Base-by-base conservation (phyloP, 225 moss, liverwort and hornwort species). In the Lunularia cruciata region DNA sequence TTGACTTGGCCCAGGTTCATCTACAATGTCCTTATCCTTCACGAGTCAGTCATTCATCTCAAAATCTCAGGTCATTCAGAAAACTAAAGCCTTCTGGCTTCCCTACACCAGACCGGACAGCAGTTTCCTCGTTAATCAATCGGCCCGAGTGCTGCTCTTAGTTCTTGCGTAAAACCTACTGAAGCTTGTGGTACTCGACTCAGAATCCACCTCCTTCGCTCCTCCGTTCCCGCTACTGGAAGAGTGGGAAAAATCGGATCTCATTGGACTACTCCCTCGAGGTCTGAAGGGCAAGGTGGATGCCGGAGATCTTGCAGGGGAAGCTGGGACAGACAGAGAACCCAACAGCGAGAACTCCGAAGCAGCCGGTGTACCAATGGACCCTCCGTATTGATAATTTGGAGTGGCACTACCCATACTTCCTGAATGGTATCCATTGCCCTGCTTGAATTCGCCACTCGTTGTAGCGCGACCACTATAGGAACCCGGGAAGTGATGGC, bases 111-210 rank as follows among this genome's bases (percentile, higher is more conserved):
- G 45, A 65, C 8, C 8, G 47, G 47, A 65, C 31, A 14, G 18
- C 27, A 15, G 4, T 42, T 26, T 20, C 48, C 33, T 35, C 33
- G 20, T 34, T 1, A n/a, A n/a, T 34, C 18, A 67, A 51, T 67
- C 66, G 19, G 28, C n/a, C 16, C 66, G 34, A 51, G 1, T 60
- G 70, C 20, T 54, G 67, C 67, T 74, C 67, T 74, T 74, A 8
- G 74, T 74, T 22, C 74, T 46, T 4, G 65, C 65, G 47, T 74
- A 65, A 35, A 74, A 67, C 34, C 74, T 67, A 46, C 74, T 74
- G 66, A 74, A 74, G 54, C 66, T 74, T 15, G 67, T 66, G 0
- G 66, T 59, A 47, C 57, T 67, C 5, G 74, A 66, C 53, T 74
- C 74, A 5, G 74, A 74, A 35, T 74, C 74, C 19, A 25, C 58